Evolutionary conservation across 768 basidiomycete genomes (phyloP), one percentile per base, ranked within the genome.

Genomic region (Hygrophorus russula): DNA sequence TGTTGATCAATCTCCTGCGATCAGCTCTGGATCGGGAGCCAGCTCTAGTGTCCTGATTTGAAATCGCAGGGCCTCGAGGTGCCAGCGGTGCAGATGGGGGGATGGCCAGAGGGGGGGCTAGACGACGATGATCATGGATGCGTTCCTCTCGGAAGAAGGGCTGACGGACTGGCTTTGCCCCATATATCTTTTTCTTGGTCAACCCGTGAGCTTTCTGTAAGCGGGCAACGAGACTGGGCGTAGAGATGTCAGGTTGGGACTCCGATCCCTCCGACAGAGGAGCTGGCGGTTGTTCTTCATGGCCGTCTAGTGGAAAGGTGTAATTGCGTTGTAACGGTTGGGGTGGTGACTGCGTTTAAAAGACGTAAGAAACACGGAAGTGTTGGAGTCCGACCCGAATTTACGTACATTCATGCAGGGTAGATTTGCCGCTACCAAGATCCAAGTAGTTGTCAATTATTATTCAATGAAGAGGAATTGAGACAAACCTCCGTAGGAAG

Each of bases 171-270:
- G 74, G 68, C 51, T 76, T 74, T 8, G 68, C 43, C 9, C 73
- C 71, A 45, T 80, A 78, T 6, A 77, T 66, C 50, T 79, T 79
- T 61, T 82, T 82, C 62, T 81, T 80, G 6, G 76, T 80, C 37
- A 84, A 53, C 2, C 81, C 81, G 45, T 83, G 80, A 29, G 75
- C 69, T 52, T 78, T 75, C 56, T 82, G 77, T 12, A 82, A 65
- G 17, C 76, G 77, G 17, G 62, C 66, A 38, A 84, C 82, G 0
- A 84, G 62, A 45, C 68, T 78, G 3, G 71, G 74, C 2, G 63
- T 51, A 15, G 60, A 59, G 5, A 56, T 53, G 30, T 53, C 54
- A 18, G 47, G 55, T 50, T 56, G 57, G 8, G 47, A 12, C 20
- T 48, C 36, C 17, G 48, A 20, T 37, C 49, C 31, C 27, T 54